A percentile compares a stretch with the other conserved stretches of the same genome.
Evolutionary conservation across 768 basidiomycete species (phyloP).

Genomic region (Pisolithus albus): DNA sequence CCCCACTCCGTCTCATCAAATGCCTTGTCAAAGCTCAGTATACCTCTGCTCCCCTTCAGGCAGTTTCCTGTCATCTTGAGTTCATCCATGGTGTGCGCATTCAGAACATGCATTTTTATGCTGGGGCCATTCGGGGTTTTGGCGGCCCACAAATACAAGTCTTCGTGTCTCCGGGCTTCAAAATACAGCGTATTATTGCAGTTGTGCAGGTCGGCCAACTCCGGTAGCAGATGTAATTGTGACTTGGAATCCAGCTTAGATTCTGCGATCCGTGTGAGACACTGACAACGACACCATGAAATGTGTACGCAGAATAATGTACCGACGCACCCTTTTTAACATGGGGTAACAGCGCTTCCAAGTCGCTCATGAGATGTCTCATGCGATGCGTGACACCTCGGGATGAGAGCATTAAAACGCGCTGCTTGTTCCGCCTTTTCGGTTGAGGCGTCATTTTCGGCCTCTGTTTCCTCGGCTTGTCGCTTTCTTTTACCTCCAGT

Average conservation of each 20-base stretch:
- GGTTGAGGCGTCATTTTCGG: constrained; percentile 41
- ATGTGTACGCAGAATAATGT: neutral
- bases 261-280: constrained; percentile 43
- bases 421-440: constrained; percentile 87
- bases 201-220: constrained; percentile 93
- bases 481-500: constrained; percentile 47
- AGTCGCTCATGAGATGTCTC: constrained; percentile 94
- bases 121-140: constrained; percentile 98
- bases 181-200: constrained; percentile 98
- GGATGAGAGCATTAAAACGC: constrained; percentile 87
- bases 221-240: constrained; percentile 85
- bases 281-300: neutral
- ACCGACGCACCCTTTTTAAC: constrained; percentile 77
- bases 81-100: constrained; percentile 99
- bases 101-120: constrained; percentile 96
- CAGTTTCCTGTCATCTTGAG: constrained; percentile 99
- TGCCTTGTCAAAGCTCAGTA: constrained; percentile 85
- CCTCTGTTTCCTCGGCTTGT: constrained; percentile 57
- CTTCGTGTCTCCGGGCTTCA: constrained; percentile 92
- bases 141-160: constrained; percentile 93
- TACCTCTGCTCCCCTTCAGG: constrained; percentile 87
- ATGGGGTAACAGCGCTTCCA: constrained; percentile 87
- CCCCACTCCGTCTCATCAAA: constrained; percentile 90
- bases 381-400: constrained; percentile 93
- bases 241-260: constrained; percentile 97